Evolutionary conservation across 2,329 filamentous ascomycete species (phyloP).

Genomic region (Cadophora malorum): DNA sequence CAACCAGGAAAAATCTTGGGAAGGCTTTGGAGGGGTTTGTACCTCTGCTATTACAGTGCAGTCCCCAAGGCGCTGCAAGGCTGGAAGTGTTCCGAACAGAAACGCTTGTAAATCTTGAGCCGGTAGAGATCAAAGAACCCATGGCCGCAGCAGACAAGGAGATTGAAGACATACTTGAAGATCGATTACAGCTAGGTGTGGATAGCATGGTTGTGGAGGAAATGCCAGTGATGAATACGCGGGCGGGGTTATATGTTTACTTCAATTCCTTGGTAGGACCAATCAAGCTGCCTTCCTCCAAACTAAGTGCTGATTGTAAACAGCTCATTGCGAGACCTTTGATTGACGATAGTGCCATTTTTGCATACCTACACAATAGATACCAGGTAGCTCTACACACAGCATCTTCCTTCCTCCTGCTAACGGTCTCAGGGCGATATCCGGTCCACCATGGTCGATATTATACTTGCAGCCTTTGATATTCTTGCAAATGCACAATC

Average conservation of each 20-base stretch:
- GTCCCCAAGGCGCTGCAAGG: constrained; percentile 55
- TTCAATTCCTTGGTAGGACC: constrained; percentile 77
- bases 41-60: constrained; percentile 61
- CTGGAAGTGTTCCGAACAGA: constrained; percentile 64
- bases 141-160: constrained; percentile 53
- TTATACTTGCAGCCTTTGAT: constrained; percentile 89
- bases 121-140: constrained; percentile 57
- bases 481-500: constrained; percentile 87
- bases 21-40: constrained; percentile 60
- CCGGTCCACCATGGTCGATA: constrained; percentile 77
- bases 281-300: not conserved
- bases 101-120: constrained; percentile 61
- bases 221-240: constrained; percentile 73
- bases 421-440: constrained; percentile 68
- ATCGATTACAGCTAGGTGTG: constrained; percentile 57
- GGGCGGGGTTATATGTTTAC: constrained; percentile 85
- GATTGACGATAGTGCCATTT: constrained; percentile 79
- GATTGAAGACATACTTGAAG: constrained; percentile 64
- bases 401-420: constrained; percentile 24
- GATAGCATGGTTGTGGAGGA: constrained; percentile 59
- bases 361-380: constrained; percentile 82
- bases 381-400: constrained; percentile 66
- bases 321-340: constrained; percentile 83
- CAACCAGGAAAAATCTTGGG: constrained; percentile 54
- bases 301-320: constrained; percentile 40